phyloP scores from a whole-genome alignment of 106 monocot genomes.

The Posidonia australis region DNA sequence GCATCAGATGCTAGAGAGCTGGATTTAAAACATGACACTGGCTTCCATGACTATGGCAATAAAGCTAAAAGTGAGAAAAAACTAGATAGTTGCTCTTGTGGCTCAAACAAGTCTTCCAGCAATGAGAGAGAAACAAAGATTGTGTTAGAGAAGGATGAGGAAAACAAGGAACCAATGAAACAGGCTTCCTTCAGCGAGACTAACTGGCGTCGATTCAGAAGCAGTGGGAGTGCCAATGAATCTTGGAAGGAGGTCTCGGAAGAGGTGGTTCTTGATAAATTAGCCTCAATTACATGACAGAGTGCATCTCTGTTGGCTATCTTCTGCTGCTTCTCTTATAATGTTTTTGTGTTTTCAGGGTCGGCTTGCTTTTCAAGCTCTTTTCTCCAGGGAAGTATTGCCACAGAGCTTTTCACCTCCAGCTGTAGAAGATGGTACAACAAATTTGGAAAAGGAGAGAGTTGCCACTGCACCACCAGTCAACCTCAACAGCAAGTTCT shows the following conservation, averaged over 20 bases:
- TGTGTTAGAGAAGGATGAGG: conserved; percentile 16
- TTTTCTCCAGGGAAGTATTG: conserved; percentile 62
- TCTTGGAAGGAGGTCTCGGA: conserved; percentile 87
- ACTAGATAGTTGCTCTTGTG: conserved; percentile 58
- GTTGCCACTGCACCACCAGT: conserved; percentile 13
- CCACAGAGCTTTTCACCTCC: conserved; percentile 87
- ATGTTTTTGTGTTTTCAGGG: conserved; percentile 48
- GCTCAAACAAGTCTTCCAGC: conserved; percentile 75
- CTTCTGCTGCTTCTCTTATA: conserved; percentile 24
- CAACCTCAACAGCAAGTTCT: conserved; percentile 36
- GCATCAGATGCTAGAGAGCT: neutral
- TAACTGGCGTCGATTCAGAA: conserved; percentile 27
- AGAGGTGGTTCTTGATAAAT: conserved; percentile 38
- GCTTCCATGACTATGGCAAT: conserved; percentile 10
- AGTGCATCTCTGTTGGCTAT: neutral
- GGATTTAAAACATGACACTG: conserved; percentile 1
- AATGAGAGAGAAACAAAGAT: conserved; percentile 54
- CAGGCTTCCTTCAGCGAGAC: conserved; percentile 27
- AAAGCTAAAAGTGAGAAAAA: conserved; percentile 31
- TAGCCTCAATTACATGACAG: neutral
- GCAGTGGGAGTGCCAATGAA: conserved; percentile 33
- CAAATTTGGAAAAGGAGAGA: conserved; percentile 15
- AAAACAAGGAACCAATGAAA: conserved; percentile 17
- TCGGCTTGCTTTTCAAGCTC: conserved; percentile 72
- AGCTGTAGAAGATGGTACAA: conserved; percentile 5